Base-by-base conservation (phyloP, 2,329 filamentous ascomycete species). In the Plectosphaerella cucumerina region DNA sequence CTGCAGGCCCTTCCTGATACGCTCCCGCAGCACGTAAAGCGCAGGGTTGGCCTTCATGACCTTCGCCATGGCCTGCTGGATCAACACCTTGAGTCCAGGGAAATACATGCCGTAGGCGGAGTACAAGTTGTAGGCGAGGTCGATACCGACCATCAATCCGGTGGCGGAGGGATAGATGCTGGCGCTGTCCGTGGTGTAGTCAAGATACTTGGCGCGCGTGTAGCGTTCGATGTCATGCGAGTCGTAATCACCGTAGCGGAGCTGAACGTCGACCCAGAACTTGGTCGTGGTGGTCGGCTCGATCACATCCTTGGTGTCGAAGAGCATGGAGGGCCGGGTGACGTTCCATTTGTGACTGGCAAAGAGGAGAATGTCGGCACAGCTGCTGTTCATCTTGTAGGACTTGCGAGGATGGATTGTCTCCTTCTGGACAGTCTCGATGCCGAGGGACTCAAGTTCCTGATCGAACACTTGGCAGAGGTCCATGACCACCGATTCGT, bases 341-440 rank as follows among this genome's bases (percentile, higher is more conserved):
- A 99, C 92, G 56, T 96, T 97, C 95, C 95, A 99, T 70, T 97
- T 99, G 75, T 97, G 94, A 57, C 89, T 96, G 35, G 94, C 93
- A 65, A 99, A 99, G 10, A 99, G 81, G 50, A 97, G 79, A 56
- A 99, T 97, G 69, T 99, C 94, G 5, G 95, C 94, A 63, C 94
- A 97, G 52, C 93, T 97, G 63, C 92, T 97, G 78, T 99, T 99
- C 94, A 99, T 99, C 83, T 99, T 99, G 83, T 99, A 99, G 5
- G 91, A 97, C 73, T 99, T 99, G 82, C 94, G 84, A 48, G 94
- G 94, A 76, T 99, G 94, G 53, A 99, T 99, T 0, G 94, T 97
- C 74, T 99, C 94, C 71, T 99, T 99, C 67, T 99, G 94, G 5
- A 97, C 94, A 2, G 91, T 95, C 70, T 99, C 94, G 52, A 99